Percentiles rank a stretch among this genome's conserved stretches.
Conservation (phyloP, 495 filamentous ascomycete species). For the Daldinia childiae region DNA sequence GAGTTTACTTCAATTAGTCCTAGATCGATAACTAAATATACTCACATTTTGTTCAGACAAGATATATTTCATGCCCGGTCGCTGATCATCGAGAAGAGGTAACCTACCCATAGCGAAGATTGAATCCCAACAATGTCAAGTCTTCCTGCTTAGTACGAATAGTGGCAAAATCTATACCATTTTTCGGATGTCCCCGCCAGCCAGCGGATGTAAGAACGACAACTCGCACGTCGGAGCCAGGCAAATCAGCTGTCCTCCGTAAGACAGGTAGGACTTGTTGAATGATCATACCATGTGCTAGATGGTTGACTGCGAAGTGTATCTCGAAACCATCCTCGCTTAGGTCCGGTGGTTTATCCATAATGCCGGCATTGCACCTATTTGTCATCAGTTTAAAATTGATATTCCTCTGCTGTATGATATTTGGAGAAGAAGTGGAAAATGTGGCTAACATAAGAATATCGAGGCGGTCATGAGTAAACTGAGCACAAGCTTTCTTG, state of each 20-base stretch:
- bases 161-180: constrained; percentile 51
- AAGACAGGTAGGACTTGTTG: constrained; percentile 69
- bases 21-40: neutral
- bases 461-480: constrained; percentile 51
- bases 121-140: constrained; percentile 25
- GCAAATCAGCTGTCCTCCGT: constrained; percentile 57
- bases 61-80: neutral
- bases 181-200: constrained; percentile 45
- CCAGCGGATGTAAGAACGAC: constrained; percentile 48
- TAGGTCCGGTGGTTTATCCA: constrained; percentile 60
- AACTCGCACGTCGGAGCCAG: constrained; percentile 54
- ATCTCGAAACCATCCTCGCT: constrained; percentile 76
- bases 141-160: constrained; percentile 51
- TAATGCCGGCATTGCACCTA: constrained; percentile 71
- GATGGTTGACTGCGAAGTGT: constrained; percentile 77
- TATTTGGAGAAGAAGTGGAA: neutral
- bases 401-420: neutral
- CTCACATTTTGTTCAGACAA: neutral
- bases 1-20: constrained; percentile 1
- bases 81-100: neutral
- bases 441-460: constrained; percentile 44
- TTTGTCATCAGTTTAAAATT: neutral
- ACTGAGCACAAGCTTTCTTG: constrained; percentile 29
- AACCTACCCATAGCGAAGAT: constrained; percentile 34
- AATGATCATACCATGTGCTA: constrained; percentile 73